phyloP scores from a whole-genome alignment of 352 stramenopile genomes.

The Phytophthora constricta region DNA sequence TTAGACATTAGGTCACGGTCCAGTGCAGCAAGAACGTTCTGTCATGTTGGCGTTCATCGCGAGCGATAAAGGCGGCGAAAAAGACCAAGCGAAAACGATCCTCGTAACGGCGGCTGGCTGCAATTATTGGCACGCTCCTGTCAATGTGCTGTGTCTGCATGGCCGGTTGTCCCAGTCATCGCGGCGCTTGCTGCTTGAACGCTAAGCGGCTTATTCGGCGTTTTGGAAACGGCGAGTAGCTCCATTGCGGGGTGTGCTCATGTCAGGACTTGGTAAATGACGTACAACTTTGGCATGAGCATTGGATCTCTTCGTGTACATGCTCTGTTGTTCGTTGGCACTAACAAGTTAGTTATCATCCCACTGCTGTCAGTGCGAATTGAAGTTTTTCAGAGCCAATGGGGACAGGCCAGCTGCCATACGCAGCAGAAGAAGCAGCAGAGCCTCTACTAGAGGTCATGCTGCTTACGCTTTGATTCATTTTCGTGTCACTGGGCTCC shows the following conservation, averaged over 20 bases:
- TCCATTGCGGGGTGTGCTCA: too few species aligned
- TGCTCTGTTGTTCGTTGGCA: not conserved
- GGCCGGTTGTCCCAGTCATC: not conserved
- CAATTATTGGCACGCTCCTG: slow-evolving; percentile 18
- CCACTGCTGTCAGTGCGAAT: slow-evolving; percentile 16
- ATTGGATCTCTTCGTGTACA: not conserved
- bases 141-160: not conserved
- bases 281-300: too few species aligned
- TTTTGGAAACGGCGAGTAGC: not conserved
- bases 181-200: not conserved
- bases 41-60: not conserved
- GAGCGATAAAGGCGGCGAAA: not conserved
- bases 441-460: not conserved
- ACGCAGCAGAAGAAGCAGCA: not conserved
- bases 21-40: slow-evolving; percentile 12
- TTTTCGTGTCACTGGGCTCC: not conserved
- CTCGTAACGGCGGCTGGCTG: slow-evolving; percentile 17
- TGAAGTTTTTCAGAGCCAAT: not conserved
- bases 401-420: not conserved
- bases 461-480: slow-evolving; percentile 3
- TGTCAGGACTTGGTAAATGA: too few species aligned
- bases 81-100: not conserved
- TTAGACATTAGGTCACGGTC: slow-evolving; percentile 33
- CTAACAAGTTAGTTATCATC: not conserved
- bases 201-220: not conserved